Percentiles rank a stretch among this genome's conserved stretches.
phyloP scores from a whole-genome alignment of 495 filamentous ascomycete species.

The Podospora bellae-mahoneyi region DNA sequence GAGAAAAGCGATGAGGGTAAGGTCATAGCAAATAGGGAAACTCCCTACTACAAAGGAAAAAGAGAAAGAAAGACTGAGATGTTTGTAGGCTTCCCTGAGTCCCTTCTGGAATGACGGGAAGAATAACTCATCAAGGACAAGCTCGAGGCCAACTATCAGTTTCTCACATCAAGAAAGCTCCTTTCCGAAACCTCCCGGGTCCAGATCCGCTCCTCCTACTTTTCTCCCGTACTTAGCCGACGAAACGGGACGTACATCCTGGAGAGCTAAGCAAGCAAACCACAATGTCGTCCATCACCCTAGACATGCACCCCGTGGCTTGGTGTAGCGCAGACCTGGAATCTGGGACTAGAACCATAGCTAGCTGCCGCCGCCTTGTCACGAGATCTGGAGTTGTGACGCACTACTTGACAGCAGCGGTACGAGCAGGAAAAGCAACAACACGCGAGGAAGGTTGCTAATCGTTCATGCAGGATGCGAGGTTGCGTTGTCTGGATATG shows the following conservation, averaged over 20 bases:
- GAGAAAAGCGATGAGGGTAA: neutral
- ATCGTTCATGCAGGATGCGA: constrained; percentile 20
- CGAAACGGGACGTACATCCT: neutral
- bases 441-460: neutral
- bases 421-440: neutral
- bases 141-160: neutral
- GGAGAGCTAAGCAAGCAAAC: neutral
- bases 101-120: neutral
- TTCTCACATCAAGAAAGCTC: neutral
- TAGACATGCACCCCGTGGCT: neutral
- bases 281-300: neutral
- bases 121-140: neutral
- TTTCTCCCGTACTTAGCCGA: constrained; percentile 4
- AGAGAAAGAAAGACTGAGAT: neutral
- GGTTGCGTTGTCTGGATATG: neutral
- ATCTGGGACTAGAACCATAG: neutral
- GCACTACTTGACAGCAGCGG: neutral
- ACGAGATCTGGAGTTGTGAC: neutral
- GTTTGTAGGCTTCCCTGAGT: neutral
- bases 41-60: too few relatives aligned
- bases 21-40: neutral
- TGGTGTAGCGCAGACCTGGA: neutral
- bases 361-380: neutral
- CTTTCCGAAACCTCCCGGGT: constrained; percentile 17
- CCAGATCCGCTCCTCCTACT: constrained; percentile 12